Evolutionary conservation across 2,329 filamentous ascomycete genomes (phyloP), one percentile per base, ranked within the genome.

Genomic region (Clathrospora elynae): DNA sequence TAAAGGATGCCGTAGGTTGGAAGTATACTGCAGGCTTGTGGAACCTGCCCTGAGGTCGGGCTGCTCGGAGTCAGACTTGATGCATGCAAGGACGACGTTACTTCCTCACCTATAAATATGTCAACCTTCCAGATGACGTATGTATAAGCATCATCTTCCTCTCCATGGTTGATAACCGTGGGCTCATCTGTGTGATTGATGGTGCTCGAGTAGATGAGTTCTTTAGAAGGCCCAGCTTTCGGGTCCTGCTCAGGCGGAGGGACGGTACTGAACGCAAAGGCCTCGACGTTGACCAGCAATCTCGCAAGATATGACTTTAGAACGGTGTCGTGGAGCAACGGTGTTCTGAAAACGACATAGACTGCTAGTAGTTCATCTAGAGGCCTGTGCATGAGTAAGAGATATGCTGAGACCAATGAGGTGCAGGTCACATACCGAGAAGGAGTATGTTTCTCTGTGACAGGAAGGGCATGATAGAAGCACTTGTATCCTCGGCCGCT

Each of bases 361-460:
- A 90, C 77, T 51, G 84, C 75, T 42, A 87, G 78, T 17, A 82
- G 82, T 74, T 91, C 87, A 79, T 91, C 87, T 90, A 72, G 44
- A 64, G 35, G 62, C 74, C 73, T 78, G 71, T 57, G 58, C 22
- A 71, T 79, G 69, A 79, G 78, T 75, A 75, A 78, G 72, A 75
- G 55, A 62, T 45, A 46, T 60, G 72, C 74, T 61, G 53, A 58
- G 62, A 55, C 71, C 69, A 73, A 53, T 62, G 49, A 55, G 54
- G 43, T 46, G 25, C 5, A 35, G 39, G 46, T 40, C 32, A 68
- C 80, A 55, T 75, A 90, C 87, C 87, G 62, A 90, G 89, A 64
- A 88, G 86, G 25, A 91, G 73, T 40, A 78, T 77, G 25, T 85
- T 78, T 53, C 87, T 78, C 57, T 82, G 79, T 29, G 80, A 72